Evolutionary conservation across 2,329 filamentous ascomycete genomes (phyloP).

Genomic region (Aspergillus sp.): DNA sequence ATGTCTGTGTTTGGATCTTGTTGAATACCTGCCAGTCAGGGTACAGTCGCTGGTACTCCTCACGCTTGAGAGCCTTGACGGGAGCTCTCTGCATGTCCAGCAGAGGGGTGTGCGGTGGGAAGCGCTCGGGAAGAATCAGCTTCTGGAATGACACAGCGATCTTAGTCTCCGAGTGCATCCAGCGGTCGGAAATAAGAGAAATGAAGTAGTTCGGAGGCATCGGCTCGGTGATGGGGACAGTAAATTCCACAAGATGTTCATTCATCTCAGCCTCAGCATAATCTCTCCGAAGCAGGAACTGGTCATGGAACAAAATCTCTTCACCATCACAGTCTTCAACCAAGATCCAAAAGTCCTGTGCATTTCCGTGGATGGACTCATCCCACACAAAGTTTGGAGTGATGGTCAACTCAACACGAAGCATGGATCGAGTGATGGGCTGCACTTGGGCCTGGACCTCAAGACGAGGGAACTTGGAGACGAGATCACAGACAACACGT

Average conservation of each 20-base stretch:
- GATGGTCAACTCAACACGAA: slow-evolving; percentile 85
- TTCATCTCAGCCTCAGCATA: slow-evolving; percentile 83
- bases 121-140: slow-evolving; percentile 88
- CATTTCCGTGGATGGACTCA: slow-evolving; percentile 77
- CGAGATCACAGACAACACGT: slow-evolving; percentile 76
- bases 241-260: slow-evolving; percentile 94
- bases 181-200: slow-evolving; percentile 87
- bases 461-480: slow-evolving; percentile 88
- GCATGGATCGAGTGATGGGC: slow-evolving; percentile 89
- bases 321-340: slow-evolving; percentile 98
- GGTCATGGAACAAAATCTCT: slow-evolving; percentile 90
- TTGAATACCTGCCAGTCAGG: slow-evolving; percentile 87
- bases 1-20: slow-evolving; percentile 94
- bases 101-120: slow-evolving; percentile 88
- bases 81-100: slow-evolving; percentile 89
- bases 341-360: slow-evolving; percentile 94
- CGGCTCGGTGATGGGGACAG: slow-evolving; percentile 91
- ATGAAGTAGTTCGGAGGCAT: slow-evolving; percentile 99
- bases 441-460: slow-evolving; percentile 93
- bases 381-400: slow-evolving; percentile 97
- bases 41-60: slow-evolving; percentile 79
- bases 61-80: slow-evolving; percentile 80
- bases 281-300: slow-evolving; percentile 85
- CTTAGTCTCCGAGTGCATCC: slow-evolving; percentile 97
- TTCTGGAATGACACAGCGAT: slow-evolving; percentile 94